These are phyloP conservation scores for Globisporangium cederbergense DNA, from an alignment of 352 stramenopile genomes.

Conservation along the genomic window DNA sequence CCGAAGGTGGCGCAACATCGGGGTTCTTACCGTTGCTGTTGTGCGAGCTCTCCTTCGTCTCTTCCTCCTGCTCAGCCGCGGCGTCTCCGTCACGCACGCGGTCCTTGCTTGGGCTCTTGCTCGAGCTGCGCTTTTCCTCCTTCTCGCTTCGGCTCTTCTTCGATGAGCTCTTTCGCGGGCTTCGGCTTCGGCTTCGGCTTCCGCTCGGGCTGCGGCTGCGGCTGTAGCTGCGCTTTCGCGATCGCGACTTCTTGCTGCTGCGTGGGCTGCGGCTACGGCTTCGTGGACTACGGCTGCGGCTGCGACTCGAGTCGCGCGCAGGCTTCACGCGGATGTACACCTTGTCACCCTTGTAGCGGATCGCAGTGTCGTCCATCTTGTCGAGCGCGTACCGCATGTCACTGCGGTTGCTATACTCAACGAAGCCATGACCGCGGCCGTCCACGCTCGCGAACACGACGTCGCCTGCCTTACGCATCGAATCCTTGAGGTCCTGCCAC, in stretches of 20 bases:
- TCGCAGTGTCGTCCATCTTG: conserved; percentile 63
- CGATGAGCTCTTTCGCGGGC: conserved; percentile 21
- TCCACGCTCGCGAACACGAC: conserved; percentile 73
- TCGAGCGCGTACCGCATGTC: conserved; percentile 68
- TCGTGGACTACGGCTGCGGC: conserved; percentile 31
- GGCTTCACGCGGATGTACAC: conserved; percentile 50
- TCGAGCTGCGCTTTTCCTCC: conserved; percentile 20
- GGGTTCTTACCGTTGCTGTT: conserved; percentile 22
- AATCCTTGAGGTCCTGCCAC: conserved; percentile 73
- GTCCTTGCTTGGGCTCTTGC: conserved; percentile 16
- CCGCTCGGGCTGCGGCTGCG: conserved; percentile 30
- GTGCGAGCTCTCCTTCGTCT: conserved; percentile 17
- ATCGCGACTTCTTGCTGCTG: conserved; percentile 28
- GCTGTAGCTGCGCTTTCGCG: conserved; percentile 26
- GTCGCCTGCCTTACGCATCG: conserved; percentile 60
- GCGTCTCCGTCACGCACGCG: background rate
- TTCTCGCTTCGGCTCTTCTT: conserved; percentile 15
- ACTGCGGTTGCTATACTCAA: conserved; percentile 67
- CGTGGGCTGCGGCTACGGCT: conserved; percentile 36
- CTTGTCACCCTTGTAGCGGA: conserved; percentile 47
- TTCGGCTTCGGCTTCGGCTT: conserved; percentile 16
- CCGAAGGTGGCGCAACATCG: conserved; percentile 16
- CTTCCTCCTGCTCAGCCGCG: conserved; percentile 12
- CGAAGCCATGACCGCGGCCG: conserved; percentile 51
- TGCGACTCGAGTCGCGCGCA: conserved; percentile 26